A percentile compares a stretch with the other conserved stretches of the same genome.
phyloP scores from a whole-genome alignment of 2,329 filamentous ascomycete species.

The Cercospora zeina region DNA sequence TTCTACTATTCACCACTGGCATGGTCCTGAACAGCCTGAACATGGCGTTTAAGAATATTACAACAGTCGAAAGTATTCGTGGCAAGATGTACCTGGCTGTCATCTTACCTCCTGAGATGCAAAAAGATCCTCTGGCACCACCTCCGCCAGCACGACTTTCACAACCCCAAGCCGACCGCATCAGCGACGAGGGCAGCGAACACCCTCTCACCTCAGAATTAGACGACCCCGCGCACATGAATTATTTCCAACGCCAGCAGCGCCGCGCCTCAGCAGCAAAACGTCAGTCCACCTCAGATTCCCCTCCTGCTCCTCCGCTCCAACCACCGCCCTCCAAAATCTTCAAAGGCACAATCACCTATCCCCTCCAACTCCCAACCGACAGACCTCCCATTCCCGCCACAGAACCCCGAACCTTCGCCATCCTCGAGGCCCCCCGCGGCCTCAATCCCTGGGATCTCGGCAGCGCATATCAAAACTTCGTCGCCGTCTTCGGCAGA shows the following conservation, averaged over 20 bases:
- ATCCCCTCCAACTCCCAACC: slow-evolving; percentile 52
- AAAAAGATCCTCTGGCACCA: slow-evolving; percentile 29
- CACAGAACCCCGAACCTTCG: slow-evolving; percentile 63
- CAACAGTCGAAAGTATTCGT: slow-evolving; percentile 78
- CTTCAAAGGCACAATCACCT: slow-evolving; percentile 55
- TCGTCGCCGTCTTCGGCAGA: slow-evolving; percentile 74
- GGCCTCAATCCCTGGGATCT: slow-evolving; percentile 87
- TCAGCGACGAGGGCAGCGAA: slow-evolving; percentile 29
- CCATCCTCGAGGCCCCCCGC: slow-evolving; percentile 69
- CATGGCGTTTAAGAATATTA: slow-evolving; percentile 71
- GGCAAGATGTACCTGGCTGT: slow-evolving; percentile 71
- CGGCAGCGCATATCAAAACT: slow-evolving; percentile 64
- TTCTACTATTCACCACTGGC: slow-evolving; percentile 74
- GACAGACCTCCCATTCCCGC: slow-evolving; percentile 41
- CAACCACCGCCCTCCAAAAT: slow-evolving; percentile 23
- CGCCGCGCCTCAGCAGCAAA: slow-evolving; percentile 21
- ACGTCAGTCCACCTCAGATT: slow-evolving; percentile 14
- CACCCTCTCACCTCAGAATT: slow-evolving; percentile 39
- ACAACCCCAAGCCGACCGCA: slow-evolving; percentile 15
- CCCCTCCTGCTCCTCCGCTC: slow-evolving; percentile 5
- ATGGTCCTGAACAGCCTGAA: slow-evolving; percentile 75
- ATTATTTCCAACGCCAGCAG: slow-evolving; percentile 36
- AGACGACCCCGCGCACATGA: slow-evolving; percentile 38
- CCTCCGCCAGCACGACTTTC: slow-evolving; percentile 27
- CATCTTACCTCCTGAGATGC: slow-evolving; percentile 56